Evolutionary conservation across 2,329 filamentous ascomycete species (phyloP).

Genomic region (Celoporthe dispersa): DNA sequence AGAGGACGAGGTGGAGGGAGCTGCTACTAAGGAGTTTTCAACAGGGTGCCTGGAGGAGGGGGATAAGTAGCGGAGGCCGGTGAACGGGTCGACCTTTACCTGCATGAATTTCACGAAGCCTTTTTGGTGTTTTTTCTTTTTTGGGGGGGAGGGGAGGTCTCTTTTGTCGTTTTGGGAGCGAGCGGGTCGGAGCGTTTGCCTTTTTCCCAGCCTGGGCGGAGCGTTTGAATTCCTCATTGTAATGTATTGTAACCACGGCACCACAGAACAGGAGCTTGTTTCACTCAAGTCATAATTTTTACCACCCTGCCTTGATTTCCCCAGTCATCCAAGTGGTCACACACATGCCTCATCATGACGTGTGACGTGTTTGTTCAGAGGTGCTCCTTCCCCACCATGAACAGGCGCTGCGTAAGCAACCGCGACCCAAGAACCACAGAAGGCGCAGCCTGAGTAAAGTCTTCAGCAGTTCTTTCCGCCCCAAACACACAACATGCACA

Average conservation of each 20-base stretch:
- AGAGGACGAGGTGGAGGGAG: slow-evolving; percentile 19
- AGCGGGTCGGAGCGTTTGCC: neutral
- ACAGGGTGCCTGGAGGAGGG: slow-evolving; percentile 6
- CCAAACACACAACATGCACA: neutral
- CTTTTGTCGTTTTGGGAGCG: neutral
- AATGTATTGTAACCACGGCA: neutral
- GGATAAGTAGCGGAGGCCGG: slow-evolving; percentile 5
- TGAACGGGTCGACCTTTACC: neutral
- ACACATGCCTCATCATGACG: neutral
- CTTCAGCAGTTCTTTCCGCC: neutral
- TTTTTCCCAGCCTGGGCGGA: neutral
- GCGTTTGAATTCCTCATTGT: slow-evolving; percentile 2
- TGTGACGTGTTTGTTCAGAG: neutral
- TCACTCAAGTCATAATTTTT: neutral
- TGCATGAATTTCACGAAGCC: too few relatives aligned
- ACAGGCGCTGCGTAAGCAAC: neutral
- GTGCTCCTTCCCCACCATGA: neutral
- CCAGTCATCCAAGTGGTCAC: neutral
- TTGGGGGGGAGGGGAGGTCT: too few relatives aligned
- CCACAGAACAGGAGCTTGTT: neutral
- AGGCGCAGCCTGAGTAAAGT: neutral
- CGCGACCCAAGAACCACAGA: neutral
- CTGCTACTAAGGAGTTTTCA: slow-evolving; percentile 10
- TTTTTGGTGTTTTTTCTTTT: neutral
- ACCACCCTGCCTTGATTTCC: neutral